Conservation (phyloP, 192 early-diverging fungal species). For the Entophlyctis helioformis region DNA sequence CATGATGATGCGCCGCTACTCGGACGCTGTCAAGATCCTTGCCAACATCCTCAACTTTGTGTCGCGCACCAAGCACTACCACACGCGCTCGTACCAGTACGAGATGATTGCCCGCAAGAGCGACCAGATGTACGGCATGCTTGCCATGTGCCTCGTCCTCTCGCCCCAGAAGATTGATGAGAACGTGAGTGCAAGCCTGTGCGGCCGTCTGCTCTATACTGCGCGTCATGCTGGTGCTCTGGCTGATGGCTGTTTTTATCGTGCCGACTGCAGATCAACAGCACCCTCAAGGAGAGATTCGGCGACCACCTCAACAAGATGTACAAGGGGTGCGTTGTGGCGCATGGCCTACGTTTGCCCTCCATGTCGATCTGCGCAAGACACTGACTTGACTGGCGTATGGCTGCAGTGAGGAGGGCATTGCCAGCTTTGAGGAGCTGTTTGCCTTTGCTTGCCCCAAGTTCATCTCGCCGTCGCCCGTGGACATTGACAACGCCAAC, state of each 20-base stretch:
- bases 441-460: conserved; percentile 87
- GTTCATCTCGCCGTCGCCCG: conserved; percentile 83
- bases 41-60: conserved; percentile 84
- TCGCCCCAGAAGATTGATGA: conserved; percentile 92
- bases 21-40: conserved; percentile 89
- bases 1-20: conserved; percentile 96
- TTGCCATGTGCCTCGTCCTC: conserved; percentile 80
- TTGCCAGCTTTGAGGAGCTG: conserved; percentile 76
- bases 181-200: conserved; percentile 26
- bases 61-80: conserved; percentile 86
- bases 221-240: too few species aligned
- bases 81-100: conserved; percentile 81
- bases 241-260: not conserved
- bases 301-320: conserved; percentile 81
- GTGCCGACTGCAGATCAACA: conserved; percentile 42
- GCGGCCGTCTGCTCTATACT: too few species aligned
- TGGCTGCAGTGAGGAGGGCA: conserved; percentile 63
- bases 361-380: too few species aligned
- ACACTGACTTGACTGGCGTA: too few species aligned
- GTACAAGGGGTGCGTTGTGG: conserved; percentile 65
- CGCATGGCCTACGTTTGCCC: too few species aligned
- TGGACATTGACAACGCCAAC: conserved; percentile 62
- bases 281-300: conserved; percentile 78
- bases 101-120: conserved; percentile 83
- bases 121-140: conserved; percentile 91